Percentiles rank a stretch among this genome's conserved stretches.
These are phyloP conservation scores for Dactylella cylindrospora DNA, from an alignment of 2,329 filamentous ascomycete genomes.

Conservation along the genomic window DNA sequence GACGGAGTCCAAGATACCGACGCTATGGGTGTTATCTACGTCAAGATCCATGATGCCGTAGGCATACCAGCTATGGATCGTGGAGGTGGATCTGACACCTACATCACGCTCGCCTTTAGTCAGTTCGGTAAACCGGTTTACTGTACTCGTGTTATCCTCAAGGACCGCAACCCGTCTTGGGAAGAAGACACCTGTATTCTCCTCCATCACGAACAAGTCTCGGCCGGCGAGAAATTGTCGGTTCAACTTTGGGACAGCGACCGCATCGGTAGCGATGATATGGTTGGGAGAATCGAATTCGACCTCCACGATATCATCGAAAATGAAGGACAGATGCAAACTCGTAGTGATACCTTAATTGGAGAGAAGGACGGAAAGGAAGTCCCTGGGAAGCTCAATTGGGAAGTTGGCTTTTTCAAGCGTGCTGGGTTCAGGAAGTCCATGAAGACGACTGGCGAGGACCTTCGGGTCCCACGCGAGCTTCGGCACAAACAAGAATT, in stretches of 20 bases:
- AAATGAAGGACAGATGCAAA: constrained; percentile 89
- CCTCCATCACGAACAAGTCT: constrained; percentile 69
- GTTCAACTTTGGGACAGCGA: constrained; percentile 77
- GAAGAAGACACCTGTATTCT: constrained; percentile 70
- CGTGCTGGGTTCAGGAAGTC: constrained; percentile 86
- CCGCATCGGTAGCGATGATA: constrained; percentile 70
- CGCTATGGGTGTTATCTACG: constrained; percentile 85
- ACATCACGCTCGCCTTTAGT: constrained; percentile 91
- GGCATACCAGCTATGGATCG: constrained; percentile 91
- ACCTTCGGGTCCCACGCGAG: constrained; percentile 68
- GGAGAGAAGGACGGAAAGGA: constrained; percentile 79
- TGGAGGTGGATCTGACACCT: constrained; percentile 88
- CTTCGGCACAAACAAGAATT: constrained; percentile 73
- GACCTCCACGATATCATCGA: constrained; percentile 91
- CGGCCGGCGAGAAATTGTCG: constrained; percentile 69
- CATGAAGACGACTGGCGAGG: constrained; percentile 81
- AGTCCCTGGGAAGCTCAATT: constrained; percentile 92
- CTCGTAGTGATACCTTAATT: constrained; percentile 77
- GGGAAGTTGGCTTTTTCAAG: constrained; percentile 94
- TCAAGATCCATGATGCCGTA: constrained; percentile 83
- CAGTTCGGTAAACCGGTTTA: constrained; percentile 63
- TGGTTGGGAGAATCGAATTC: constrained; percentile 71
- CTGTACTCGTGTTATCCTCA: constrained; percentile 61
- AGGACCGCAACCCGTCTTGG: constrained; percentile 70
- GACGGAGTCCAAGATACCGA: constrained; percentile 84